Base-by-base conservation (phyloP, 768 basidiomycete species). In the Megacollybia marginata region DNA sequence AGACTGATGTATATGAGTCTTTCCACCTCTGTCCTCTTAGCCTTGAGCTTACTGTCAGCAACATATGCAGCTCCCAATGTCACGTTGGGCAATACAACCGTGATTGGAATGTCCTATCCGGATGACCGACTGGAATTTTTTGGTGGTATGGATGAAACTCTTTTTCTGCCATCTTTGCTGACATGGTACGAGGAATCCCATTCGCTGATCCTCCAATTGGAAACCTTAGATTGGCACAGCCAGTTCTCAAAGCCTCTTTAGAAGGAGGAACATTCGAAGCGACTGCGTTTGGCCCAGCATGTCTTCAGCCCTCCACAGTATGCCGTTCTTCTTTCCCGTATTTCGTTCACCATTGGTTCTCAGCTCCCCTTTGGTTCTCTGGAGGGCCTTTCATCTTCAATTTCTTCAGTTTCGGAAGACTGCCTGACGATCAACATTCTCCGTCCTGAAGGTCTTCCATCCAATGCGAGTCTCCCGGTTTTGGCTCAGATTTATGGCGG, bases 381-480 rank as follows among this genome's bases (percentile, higher is more conserved):
- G 34, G 48, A 40, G 52, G n/a, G n/a, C 18, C 2, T 40, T 18
- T 48, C 51, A 48, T 36, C 11, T n/a, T 20, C 16, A 35, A 6
- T 19, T 19, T 34, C 42, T 11, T 16, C n/a, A 43, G 46, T 4
- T 3, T 13, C 65, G 7, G 75, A 77, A 54, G 67, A 76, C 52
- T 75, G 74, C 49, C 59, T 78, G 34, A 68, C 58, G 4, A 49
- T 78, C 44, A 78, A 78, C 54, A 62, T 79, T n/a, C 69, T 66
- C 46, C 61, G 67, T 2, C 76, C 76, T 0, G 55, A 62, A 2
- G 67, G 65, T 9, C 9, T 51, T 20, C 7, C 32, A 11, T 4
- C 42, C 4, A 33, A 31, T 12, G 33, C 42, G 5, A 11, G 19
- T 6, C 42, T 55, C 2, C 52, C 53, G 1, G 45, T 56, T 10